Evolutionary conservation across 2,329 filamentous ascomycete genomes (phyloP).

Genomic region (Pseudocercospora crystallina): DNA sequence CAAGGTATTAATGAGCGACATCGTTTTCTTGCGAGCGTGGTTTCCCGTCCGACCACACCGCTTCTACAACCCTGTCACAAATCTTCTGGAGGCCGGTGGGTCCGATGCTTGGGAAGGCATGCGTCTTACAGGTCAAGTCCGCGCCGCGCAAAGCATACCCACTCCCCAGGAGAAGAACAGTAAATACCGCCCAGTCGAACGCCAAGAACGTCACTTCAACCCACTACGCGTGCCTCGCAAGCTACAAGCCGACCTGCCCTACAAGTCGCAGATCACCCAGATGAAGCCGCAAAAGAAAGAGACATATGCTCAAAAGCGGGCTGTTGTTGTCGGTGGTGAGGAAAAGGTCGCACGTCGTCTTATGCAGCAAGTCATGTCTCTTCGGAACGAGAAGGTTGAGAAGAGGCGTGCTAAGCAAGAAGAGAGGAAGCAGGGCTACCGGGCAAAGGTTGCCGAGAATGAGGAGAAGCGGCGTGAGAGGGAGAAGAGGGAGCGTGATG

Average conservation of each 20-base stretch:
- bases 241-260: constrained; percentile 81
- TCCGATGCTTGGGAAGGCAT: constrained; percentile 74
- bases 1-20: constrained; percentile 95
- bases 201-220: constrained; percentile 53
- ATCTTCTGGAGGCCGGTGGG: constrained; percentile 67
- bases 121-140: constrained; percentile 90
- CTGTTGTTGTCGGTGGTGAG: constrained; percentile 76
- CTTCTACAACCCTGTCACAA: constrained; percentile 96
- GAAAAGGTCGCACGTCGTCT: constrained; percentile 86
- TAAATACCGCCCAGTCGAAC: constrained; percentile 68
- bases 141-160: constrained; percentile 69
- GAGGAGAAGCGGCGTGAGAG: constrained; percentile 81
- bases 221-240: constrained; percentile 73
- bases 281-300: constrained; percentile 76
- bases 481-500: constrained; percentile 88
- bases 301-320: constrained; percentile 94
- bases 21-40: constrained; percentile 95
- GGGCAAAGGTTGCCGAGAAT: constrained; percentile 77
- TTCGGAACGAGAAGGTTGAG: constrained; percentile 86
- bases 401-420: constrained; percentile 85
- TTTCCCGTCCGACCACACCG: constrained; percentile 92
- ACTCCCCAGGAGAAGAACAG: constrained; percentile 83
- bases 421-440: constrained; percentile 75
- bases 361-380: constrained; percentile 87
- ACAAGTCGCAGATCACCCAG: constrained; percentile 83